Base-by-base conservation (phyloP, 306 rosid species). In the Dicorynia guianensis region DNA sequence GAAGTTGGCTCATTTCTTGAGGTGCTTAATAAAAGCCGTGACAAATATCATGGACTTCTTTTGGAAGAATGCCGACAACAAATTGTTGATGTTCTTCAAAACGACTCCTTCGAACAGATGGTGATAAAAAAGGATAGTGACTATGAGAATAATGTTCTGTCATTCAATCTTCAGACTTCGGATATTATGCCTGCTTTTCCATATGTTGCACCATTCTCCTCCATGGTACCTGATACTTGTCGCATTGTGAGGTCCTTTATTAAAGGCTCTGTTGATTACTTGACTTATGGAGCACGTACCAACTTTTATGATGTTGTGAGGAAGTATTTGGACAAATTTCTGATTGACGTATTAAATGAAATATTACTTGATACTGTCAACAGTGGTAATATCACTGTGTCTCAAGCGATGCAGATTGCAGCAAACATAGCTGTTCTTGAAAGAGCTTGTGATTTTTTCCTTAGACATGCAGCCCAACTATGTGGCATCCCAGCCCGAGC, bases 391-490 rank as follows among this genome's bases (percentile, higher is more conserved):
- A 89, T 87, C 71, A 89, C 85, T 9, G 86, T 90, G 40, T 83
- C 97, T 74, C 97, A 87, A 67, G 99, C 97, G 65, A 95, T 95
- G 99, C 99, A 95, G 87, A 84, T 92, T 19, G 97, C 97, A 73
- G 97, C 99, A 43, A 95, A 95, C 85, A 83, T 89, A 79, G 34
- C 99, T 40, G 87, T 80, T 75, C 82, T 95, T 8, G 99, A 95
- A 89, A 87, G 93, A 84, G 97, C 97, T 54, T 92, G 99, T 74
- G 97, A 92, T 74, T 95, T 79, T 81, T 95, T 92, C 76, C 86
- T 95, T 63, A 69, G 89, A 38, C 84, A 90, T 72, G 93, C 93
- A 0, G 92, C 96, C 17, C 92, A 89, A 52, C 89, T 75, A 57
- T 85, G 96, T 67, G 90, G 93, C 35, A 19, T 81, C 47, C 85